Evolutionary conservation across 176 grass and related monocot species (phyloP).

Genomic region (Carex scoparia): DNA sequence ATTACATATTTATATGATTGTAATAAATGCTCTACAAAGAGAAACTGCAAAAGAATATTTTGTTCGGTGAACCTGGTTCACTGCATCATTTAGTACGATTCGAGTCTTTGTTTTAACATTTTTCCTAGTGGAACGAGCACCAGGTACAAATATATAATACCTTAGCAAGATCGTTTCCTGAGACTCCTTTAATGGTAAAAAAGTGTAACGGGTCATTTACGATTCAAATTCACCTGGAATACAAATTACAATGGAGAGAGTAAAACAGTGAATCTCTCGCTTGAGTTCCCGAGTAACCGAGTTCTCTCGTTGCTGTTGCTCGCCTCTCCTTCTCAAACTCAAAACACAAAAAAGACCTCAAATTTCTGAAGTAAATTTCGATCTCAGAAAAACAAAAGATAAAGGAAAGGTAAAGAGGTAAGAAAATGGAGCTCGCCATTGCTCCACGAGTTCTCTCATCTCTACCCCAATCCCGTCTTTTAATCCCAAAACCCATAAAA

Average conservation of each 20-base stretch:
- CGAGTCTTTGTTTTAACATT: too few species aligned
- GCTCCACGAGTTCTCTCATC: constrained; percentile 2
- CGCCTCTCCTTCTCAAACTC: background rate
- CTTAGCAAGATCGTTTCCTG: background rate
- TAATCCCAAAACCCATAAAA: background rate
- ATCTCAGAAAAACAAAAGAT: background rate
- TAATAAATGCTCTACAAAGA: background rate
- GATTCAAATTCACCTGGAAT: background rate
- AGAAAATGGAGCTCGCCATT: constrained; percentile 19
- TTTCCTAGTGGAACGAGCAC: background rate
- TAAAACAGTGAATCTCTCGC: background rate
- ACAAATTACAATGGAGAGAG: background rate
- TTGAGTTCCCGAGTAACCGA: background rate
- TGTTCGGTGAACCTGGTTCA: background rate
- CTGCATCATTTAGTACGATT: background rate
- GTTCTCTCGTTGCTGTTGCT: background rate
- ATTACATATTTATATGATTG: too few species aligned
- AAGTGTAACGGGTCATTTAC: constrained; percentile 2
- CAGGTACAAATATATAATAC: background rate
- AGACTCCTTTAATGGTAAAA: background rate
- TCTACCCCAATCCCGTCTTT: background rate
- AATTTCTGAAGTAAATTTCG: background rate
- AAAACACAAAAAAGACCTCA: background rate
- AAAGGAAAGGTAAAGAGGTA: background rate
- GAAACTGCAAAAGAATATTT: background rate